These are phyloP conservation scores for Aspergillus unguis DNA, from an alignment of 2,329 filamentous ascomycete genomes.

Conservation along the genomic window DNA sequence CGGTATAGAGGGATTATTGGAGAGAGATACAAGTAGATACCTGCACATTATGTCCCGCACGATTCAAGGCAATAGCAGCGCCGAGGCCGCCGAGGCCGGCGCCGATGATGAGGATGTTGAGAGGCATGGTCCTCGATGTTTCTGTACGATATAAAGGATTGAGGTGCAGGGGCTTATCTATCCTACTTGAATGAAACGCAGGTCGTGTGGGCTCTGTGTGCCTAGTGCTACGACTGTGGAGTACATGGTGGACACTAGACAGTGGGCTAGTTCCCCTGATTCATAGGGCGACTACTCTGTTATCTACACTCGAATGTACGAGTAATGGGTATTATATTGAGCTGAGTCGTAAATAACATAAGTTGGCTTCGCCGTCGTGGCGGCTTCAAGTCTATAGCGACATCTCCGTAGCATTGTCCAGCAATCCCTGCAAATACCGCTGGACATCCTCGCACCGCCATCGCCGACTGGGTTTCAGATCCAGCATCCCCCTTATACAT, in stretches of 20 bases:
- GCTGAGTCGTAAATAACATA: background rate
- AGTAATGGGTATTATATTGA: no score
- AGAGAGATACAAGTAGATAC: conserved; percentile 10
- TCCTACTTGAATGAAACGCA: no score
- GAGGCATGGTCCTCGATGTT: background rate
- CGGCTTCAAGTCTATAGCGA: background rate
- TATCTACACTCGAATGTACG: no score
- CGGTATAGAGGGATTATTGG: background rate
- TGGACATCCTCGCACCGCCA: conserved; percentile 40
- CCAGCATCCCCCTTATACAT: conserved; percentile 44
- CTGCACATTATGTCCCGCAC: conserved; percentile 22
- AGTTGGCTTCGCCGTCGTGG: background rate
- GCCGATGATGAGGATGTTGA: conserved; percentile 12
- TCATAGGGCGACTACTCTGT: no score
- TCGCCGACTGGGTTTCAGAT: conserved; percentile 32
- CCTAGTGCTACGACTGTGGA: no score
- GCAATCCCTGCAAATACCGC: conserved; percentile 30
- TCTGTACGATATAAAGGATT: no score
- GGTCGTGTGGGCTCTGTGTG: no score
- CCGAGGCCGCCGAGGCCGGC: conserved; percentile 11
- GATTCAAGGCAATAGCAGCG: conserved; percentile 10
- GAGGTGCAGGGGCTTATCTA: no score
- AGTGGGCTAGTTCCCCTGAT: no score
- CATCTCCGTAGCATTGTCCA: conserved; percentile 16
- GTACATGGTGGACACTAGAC: no score